A percentile compares a stretch with the other conserved stretches of the same genome.
phyloP scores from a whole-genome alignment of 1,284 basidiomycete species.

The Peniophora sp. region DNA sequence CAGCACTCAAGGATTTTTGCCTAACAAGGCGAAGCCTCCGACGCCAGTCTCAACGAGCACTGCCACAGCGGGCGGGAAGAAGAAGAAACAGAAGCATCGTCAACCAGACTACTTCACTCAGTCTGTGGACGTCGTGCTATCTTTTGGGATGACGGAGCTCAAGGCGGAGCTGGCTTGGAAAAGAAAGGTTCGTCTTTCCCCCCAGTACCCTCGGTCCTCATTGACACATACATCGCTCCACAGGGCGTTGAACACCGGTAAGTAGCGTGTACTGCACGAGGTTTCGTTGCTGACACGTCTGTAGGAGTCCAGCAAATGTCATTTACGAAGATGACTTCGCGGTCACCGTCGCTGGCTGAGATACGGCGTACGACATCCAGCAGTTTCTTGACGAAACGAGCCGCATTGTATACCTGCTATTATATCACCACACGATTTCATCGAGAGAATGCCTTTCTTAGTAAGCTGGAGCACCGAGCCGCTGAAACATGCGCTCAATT shows the following conservation, averaged over 20 bases:
- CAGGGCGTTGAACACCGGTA: background rate
- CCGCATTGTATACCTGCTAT: too few relatives aligned
- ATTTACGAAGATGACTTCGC: background rate
- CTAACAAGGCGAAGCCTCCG: too few relatives aligned
- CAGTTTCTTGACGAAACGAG: too few relatives aligned
- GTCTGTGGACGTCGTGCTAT: background rate
- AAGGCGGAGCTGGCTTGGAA: conserved; percentile 3
- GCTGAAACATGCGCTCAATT: too few relatives aligned
- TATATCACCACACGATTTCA: too few relatives aligned
- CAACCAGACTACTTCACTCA: background rate
- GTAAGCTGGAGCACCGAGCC: too few relatives aligned
- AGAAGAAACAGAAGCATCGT: too few relatives aligned
- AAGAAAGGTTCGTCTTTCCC: background rate
- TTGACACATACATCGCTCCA: too few relatives aligned
- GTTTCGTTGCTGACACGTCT: background rate
- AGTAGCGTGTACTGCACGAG: background rate
- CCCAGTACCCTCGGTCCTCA: background rate
- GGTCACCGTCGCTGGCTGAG: background rate
- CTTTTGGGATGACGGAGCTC: conserved; percentile 5
- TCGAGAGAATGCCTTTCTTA: too few relatives aligned
- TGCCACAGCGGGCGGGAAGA: too few relatives aligned
- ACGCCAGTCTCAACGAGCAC: too few relatives aligned
- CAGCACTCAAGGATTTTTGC: background rate
- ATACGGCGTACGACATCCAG: too few relatives aligned
- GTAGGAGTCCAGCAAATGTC: background rate